Base-by-base conservation (phyloP, 352 stramenopile genomes). In the Pythium guiyangense region DNA sequence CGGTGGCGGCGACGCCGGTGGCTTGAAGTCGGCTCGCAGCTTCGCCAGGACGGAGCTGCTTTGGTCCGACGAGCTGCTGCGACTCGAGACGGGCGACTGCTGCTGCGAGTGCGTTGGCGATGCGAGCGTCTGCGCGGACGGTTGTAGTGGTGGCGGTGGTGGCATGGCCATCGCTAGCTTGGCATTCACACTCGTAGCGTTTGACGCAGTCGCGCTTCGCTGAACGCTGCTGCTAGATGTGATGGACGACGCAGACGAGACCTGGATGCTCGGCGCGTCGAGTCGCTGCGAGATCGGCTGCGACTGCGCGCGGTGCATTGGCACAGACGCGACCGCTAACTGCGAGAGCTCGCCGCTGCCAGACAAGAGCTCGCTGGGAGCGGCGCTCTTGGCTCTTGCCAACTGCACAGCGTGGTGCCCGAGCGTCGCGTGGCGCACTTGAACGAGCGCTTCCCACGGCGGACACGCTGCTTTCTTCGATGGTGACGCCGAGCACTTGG, bases 401-500 rank as follows among this genome's bases (percentile, higher is more conserved):
- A 64, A 27, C 18, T 59, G 58, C 26, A 17, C 52, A 18, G 43
- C 17, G 26, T 63, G 29, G 26, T 63, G 57, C 1, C 71, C 66
- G 27, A 76, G 60, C 25, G 58, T 74, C 18, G 84, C 81, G 50
- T 93, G 81, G 14, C 78, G 77, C 25, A 86, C 74, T 63, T 93
- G 84, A 25, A 90, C 84, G 4, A 93, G 52, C 9, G 81, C 65
- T 57, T 91, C 79, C 80, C 81, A 89, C 1, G 84, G 81, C 6
- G 81, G 84, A 45, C 73, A 79, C 14, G 77, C 81, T 8, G 72
- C 70, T 47, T 88, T 85, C 59, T 88, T 90, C 0, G 84, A 82
- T 11, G 81, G 80, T 9, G 84, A 89, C 11, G 70, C 71, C 10
- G 78, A 80, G 55, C 75, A 93, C 37, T 80, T 88, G 0, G 81